Evolutionary conservation across 495 filamentous ascomycete genomes (phyloP), one percentile per base, ranked within the genome.

Genomic region (Rusavskia elegans): DNA sequence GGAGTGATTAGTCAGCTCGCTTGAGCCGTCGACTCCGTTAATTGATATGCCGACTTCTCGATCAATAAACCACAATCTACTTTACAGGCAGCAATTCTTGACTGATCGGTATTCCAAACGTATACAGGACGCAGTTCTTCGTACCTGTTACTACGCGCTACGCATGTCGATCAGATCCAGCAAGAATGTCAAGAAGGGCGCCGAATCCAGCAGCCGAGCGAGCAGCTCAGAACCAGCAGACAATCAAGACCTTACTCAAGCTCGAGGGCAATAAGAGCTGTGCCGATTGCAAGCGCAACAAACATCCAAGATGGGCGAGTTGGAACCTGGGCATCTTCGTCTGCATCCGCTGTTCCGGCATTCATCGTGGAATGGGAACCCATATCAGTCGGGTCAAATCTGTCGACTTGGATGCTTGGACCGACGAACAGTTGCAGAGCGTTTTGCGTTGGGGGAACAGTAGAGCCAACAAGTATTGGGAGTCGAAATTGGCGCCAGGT

Each of bases 351-450:
- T 98, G 92, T 66, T 97, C 93, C 9, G 92, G 92, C 57, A 95
- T 98, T 61, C 92, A 98, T 68, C 84, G 92, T 59, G 88, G 89
- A 42, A 96, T 98, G 88, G 92, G 92, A 61, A 97, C 92, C 42
- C 92, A 98, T 70, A 96, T 98, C 63, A 95, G 87, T 64, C 78
- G 87, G 64, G 93, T 98, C 62, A 97, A 97, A 65, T 95, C 89
- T 3, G 92, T 98, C 55, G 93, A 98, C 65, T 76, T 98, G 35
- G 92, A 98, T 68, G 79, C 88, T 8, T 98, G 92, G 92, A 97
- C 90, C 52, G 92, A 98, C 68, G 93, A 97, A 67, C 93, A 97
- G 71, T 67, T 96, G 53, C 82, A 89, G 61, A 95, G 84, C 63
- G 81, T 98, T 49, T 57, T 97, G 51, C 83, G 74, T 68, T 98